phyloP scores from a whole-genome alignment of 1,139 yeast genomes.

The Kodamaea plutei region DNA sequence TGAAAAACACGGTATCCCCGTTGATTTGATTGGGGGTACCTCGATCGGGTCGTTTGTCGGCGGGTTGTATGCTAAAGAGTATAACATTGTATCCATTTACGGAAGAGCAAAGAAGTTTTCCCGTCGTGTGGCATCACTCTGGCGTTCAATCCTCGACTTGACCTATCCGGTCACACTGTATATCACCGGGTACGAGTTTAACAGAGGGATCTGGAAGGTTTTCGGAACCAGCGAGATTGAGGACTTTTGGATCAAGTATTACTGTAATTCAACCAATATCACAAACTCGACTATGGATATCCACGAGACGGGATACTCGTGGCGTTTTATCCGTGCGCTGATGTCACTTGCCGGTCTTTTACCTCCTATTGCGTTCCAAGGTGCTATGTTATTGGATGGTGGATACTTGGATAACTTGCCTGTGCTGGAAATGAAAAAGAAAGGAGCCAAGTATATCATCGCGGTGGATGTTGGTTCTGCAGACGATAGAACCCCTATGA shows the following conservation, averaged over 20 bases:
- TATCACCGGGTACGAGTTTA: slow-evolving; percentile 95
- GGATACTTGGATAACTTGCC: slow-evolving; percentile 95
- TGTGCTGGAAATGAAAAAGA: slow-evolving; percentile 81
- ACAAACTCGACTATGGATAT: slow-evolving; percentile 95
- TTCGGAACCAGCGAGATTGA: slow-evolving; percentile 91
- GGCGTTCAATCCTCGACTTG: slow-evolving; percentile 81
- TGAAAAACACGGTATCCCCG: slow-evolving; percentile 92
- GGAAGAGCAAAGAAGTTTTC: slow-evolving; percentile 88
- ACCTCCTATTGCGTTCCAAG: slow-evolving; percentile 86
- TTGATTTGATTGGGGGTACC: slow-evolving; percentile 93
- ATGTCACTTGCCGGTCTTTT: slow-evolving; percentile 94
- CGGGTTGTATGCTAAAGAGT: slow-evolving; percentile 88
- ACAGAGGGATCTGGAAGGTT: slow-evolving; percentile 93
- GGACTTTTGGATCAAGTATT: slow-evolving; percentile 90
- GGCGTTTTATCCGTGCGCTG: slow-evolving; percentile 94
- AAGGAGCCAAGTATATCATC: slow-evolving; percentile 83
- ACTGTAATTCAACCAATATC: slow-evolving; percentile 91
- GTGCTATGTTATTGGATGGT: slow-evolving; percentile 91
- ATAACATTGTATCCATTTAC: slow-evolving; percentile 84
- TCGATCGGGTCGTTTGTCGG: slow-evolving; percentile 96
- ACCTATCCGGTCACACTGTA: slow-evolving; percentile 94
- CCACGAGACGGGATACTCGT: slow-evolving; percentile 86
- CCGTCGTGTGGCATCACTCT: slow-evolving; percentile 72
- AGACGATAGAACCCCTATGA: slow-evolving; percentile 88
- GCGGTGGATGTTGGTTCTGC: slow-evolving; percentile 98